Evolutionary conservation across 1,284 basidiomycete genomes (phyloP), one percentile per base, ranked within the genome.

Genomic region (Tremellales sp.): DNA sequence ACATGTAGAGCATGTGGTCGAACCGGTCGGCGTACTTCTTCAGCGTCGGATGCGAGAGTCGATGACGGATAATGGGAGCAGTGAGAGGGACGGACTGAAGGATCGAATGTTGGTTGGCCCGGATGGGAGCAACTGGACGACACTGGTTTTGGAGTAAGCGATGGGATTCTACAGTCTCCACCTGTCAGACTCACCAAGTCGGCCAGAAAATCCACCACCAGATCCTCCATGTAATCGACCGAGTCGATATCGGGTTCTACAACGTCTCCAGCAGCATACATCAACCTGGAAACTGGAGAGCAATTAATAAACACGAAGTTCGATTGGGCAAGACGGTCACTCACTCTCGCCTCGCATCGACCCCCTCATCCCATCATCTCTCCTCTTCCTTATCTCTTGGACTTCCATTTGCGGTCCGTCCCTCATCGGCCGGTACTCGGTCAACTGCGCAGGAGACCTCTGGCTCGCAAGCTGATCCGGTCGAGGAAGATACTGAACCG

Each of bases 261-360:
- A 1, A 65, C 67, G 36, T 71, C 69, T 5, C 69, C 69, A 12
- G 59, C 54, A 3, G 63, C 67, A 48, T 67, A 71, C 69, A 71
- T 70, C 31, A 71, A 47, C 18, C 61, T 45, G 3, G 67, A 59
- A 21, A 70, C 61, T 62, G 45, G 16, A 19, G 3, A 45, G 21
- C 33, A 16, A 48, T 53, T 45, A 57, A 42, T 36, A 26, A 43
- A 10, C n/a, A 35, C 14, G 10, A 27, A 31, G 14, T 9, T 22
- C 13, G 25, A 32, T 12, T 40, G n/a, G 4, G 16, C 19, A 18
- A 5, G 24, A n/a, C 16, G 26, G 12, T 7, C n/a, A 62, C 63
- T 58, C 44, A 66, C 63, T 60, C 50, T 71, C 69, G 36, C 53
- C 56, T 14, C 65, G 51, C 68, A 71, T 71, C n/a, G 58, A 53